Evolutionary conservation across 228 moss, liverwort and hornwort species (phyloP), one percentile per base, ranked within the genome.

Genomic region (Sphagnum magellanicum): DNA sequence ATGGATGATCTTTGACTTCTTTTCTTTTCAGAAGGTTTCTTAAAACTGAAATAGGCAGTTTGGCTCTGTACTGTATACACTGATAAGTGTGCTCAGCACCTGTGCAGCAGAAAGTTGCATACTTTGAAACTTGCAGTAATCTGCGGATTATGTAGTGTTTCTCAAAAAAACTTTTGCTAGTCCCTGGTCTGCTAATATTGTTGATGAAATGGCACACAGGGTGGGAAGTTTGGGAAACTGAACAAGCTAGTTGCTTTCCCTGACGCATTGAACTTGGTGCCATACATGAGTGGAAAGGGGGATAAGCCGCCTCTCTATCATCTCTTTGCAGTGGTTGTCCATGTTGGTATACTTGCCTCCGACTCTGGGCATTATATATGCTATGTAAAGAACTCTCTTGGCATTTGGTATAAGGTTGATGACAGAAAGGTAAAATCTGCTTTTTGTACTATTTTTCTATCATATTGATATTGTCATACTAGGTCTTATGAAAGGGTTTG

Each of bases 281-380:
- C 90, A 4, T 94, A 91, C 53, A 92, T 89, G 89, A 98, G 92
- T 84, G 81, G 74, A 16, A 89, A 84, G 55, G 77, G 79, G 46
- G 78, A 79, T 52, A 71, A 68, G 49, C 77, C 83, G 64, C 83
- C 69, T 49, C 64, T 79, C 10, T 98, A 93, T 59, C 73, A 9
- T 72, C 90, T 98, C 8, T 98, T 90, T 67, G 94, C 86, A 1
- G 84, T 93, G 0, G 90, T 98, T 50, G 98, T 98, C 5, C 98
- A 98, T 74, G 83, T 98, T 3, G 98, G 93, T 66, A 93, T 94
- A 94, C 84, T 98, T 77, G 98, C 98, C 62, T 93, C 98, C 52
- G 93, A 93, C 81, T 98, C 93, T 83, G 98, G 98, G 58, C 98
- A 98, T 61, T 98, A 98, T 12, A 98, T 98, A 57, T 98, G 98